These are phyloP conservation scores for Russula earlei DNA, from an alignment of 768 basidiomycete species.

Conservation along the genomic window DNA sequence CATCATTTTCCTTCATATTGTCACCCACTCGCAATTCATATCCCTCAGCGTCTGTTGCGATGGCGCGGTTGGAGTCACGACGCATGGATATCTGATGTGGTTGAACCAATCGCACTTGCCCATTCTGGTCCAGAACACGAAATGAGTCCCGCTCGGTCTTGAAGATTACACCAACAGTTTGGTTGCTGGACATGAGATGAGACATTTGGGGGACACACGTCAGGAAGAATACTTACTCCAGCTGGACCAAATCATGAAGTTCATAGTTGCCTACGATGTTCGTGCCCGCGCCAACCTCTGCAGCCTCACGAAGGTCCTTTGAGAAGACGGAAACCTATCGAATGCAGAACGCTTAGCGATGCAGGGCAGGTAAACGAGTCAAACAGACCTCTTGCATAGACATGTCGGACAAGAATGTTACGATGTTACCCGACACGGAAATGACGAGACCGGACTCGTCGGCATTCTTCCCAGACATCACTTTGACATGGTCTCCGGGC, in stretches of 20 bases:
- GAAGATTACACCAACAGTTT: conserved; percentile 95
- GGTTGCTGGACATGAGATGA: conserved; percentile 43
- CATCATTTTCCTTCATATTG: conserved; percentile 85
- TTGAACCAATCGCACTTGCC: conserved; percentile 78
- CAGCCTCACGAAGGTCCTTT: conserved; percentile 93
- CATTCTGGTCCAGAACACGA: conserved; percentile 92
- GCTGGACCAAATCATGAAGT: conserved; percentile 90
- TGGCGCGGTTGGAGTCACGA: conserved; percentile 67
- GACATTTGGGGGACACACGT: background rate
- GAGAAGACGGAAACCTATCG: conserved; percentile 89
- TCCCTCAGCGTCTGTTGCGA: conserved; percentile 84
- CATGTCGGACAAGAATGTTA: conserved; percentile 97
- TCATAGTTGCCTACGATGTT: conserved; percentile 91
- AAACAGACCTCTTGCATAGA: conserved; percentile 89
- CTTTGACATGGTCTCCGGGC: conserved; percentile 97
- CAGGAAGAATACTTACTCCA: conserved; percentile 61
- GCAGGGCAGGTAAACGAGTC: background rate
- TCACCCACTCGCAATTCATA: conserved; percentile 83
- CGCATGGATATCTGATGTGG: conserved; percentile 94
- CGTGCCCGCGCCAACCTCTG: conserved; percentile 89
- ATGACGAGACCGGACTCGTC: conserved; percentile 97
- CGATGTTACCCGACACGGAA: conserved; percentile 79
- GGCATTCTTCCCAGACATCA: conserved; percentile 89
- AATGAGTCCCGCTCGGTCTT: conserved; percentile 94
- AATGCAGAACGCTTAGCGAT: background rate